phyloP scores from a whole-genome alignment of 228 moss, liverwort and hornwort genomes.

The Sphagnum magellanicum region DNA sequence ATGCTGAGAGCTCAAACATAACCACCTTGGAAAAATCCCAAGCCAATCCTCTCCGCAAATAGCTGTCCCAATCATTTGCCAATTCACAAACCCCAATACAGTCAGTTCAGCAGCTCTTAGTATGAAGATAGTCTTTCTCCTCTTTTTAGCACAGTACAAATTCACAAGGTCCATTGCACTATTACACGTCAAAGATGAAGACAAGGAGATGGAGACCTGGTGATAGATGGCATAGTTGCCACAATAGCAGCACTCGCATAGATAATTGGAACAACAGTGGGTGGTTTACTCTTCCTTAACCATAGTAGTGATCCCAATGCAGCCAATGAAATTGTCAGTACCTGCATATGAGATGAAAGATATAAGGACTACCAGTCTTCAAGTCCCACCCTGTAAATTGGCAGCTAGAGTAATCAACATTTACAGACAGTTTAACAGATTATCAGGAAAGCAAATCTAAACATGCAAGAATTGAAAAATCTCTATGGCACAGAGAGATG shows the following conservation, averaged over 20 bases:
- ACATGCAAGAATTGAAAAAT: too few species aligned
- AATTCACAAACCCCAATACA: too few species aligned
- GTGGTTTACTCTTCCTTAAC: slow-evolving; percentile 86
- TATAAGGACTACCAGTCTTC: not conserved
- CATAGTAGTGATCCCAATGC: slow-evolving; percentile 91
- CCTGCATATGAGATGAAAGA: slow-evolving; percentile 10
- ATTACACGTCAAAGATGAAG: not conserved
- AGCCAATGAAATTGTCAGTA: slow-evolving; percentile 79
- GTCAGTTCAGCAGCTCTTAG: too few species aligned
- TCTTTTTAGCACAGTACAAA: too few species aligned
- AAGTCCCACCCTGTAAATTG: not conserved
- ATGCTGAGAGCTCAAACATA: slow-evolving; percentile 69
- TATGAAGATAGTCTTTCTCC: too few species aligned
- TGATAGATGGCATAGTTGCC: slow-evolving; percentile 85
- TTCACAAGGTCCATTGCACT: not conserved
- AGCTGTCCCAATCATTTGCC: slow-evolving; percentile 27
- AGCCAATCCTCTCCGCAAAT: slow-evolving; percentile 55
- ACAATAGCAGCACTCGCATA: slow-evolving; percentile 80
- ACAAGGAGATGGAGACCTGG: slow-evolving; percentile 17
- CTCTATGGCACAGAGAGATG: not conserved
- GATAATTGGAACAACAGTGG: slow-evolving; percentile 67
- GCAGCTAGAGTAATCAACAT: not conserved
- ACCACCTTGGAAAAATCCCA: slow-evolving; percentile 78
- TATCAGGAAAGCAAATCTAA: not conserved
- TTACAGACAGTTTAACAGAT: not conserved